Conservation (phyloP, 176 grass and related monocot genomes). For the Typha latifolia region DNA sequence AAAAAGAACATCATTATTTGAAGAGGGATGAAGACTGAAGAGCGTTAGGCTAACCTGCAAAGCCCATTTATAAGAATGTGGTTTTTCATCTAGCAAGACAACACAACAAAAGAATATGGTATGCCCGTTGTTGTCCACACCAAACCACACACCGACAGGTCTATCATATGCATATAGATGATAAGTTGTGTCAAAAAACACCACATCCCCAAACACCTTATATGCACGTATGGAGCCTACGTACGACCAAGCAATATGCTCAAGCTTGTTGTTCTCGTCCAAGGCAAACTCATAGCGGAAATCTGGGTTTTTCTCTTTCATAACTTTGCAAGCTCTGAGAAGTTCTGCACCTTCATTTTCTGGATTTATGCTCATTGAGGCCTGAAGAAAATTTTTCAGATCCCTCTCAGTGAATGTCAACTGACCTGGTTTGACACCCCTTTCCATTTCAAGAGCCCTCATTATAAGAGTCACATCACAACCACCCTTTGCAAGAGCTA, state of each 20-base stretch:
- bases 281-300: constrained; percentile 37
- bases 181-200: constrained; percentile 35
- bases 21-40: neutral
- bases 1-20: neutral
- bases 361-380: constrained; percentile 26
- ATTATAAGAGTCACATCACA: constrained; percentile 35
- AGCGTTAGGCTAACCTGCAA: constrained; percentile 26
- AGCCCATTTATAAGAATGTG: constrained; percentile 37
- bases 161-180: constrained; percentile 33
- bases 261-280: constrained; percentile 29
- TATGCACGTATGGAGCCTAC: constrained; percentile 28
- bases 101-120: constrained; percentile 41
- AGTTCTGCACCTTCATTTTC: constrained; percentile 41
- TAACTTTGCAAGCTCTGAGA: constrained; percentile 30
- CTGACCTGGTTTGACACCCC: constrained; percentile 23
- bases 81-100: constrained; percentile 32
- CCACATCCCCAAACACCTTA: constrained; percentile 38
- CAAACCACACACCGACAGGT: constrained; percentile 34
- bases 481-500: constrained; percentile 34
- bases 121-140: constrained; percentile 40
- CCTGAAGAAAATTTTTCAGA: constrained; percentile 38
- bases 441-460: constrained; percentile 45
- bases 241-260: constrained; percentile 44
- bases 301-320: constrained; percentile 38
- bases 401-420: constrained; percentile 34